phyloP scores from a whole-genome alignment of 2,329 filamentous ascomycete genomes.

The Neospermospora avenae region DNA sequence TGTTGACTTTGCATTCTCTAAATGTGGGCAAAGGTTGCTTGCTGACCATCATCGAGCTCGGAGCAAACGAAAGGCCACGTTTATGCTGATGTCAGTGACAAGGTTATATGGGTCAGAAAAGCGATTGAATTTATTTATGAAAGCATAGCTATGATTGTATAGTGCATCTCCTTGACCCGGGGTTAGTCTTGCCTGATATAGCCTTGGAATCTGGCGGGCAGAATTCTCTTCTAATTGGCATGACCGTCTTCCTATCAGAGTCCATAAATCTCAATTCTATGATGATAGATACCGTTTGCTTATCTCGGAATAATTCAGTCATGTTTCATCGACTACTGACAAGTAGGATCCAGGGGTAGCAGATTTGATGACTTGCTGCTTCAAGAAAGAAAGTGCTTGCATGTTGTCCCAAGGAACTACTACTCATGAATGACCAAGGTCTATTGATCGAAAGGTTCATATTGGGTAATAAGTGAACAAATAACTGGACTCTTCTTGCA shows the following conservation, averaged over 20 bases:
- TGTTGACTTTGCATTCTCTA: constrained; percentile 57
- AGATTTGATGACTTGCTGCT: constrained; percentile 42
- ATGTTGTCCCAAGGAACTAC: constrained; percentile 57
- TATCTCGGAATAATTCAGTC: constrained; percentile 29
- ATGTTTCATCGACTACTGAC: constrained; percentile 44
- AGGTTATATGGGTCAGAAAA: constrained; percentile 55
- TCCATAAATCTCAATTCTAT: constrained; percentile 28
- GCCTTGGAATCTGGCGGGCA: constrained; percentile 55
- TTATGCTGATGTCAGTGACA: constrained; percentile 47
- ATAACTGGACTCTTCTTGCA: constrained; percentile 36
- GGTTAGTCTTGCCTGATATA: constrained; percentile 32
- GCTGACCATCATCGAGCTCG: constrained; percentile 49
- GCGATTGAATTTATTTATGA: constrained; percentile 55
- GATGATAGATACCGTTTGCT: constrained; percentile 17
- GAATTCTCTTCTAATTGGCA: constrained; percentile 54
- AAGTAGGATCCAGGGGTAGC: constrained; percentile 41
- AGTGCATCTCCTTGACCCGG: constrained; percentile 33
- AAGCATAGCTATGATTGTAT: constrained; percentile 46
- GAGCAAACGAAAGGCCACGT: constrained; percentile 57
- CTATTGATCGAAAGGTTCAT: constrained; percentile 66
- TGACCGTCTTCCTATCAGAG: constrained; percentile 49
- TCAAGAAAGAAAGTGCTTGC: constrained; percentile 48
- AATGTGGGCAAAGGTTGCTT: constrained; percentile 58
- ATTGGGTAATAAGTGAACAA: constrained; percentile 55
- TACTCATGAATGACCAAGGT: constrained; percentile 61